Conservation (phyloP, 1,284 basidiomycete species). For the Earliella scabrosa region DNA sequence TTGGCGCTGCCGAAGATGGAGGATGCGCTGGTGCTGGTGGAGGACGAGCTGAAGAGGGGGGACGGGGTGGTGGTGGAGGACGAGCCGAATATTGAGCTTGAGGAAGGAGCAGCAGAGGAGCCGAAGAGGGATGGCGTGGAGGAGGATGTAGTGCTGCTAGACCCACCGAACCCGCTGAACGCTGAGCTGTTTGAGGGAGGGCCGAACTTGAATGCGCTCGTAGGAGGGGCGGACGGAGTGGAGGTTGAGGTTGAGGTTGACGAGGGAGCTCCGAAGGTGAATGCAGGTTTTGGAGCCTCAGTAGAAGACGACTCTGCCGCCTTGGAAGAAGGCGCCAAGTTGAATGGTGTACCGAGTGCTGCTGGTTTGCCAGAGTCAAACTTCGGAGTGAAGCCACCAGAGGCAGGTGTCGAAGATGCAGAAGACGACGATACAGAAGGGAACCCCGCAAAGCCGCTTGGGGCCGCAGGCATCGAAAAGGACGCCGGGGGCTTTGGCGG, state of each 20-base stretch:
- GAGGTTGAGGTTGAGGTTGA: conserved; percentile 9
- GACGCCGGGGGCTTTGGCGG: conserved; percentile 10
- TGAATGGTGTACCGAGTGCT: conserved; percentile 20
- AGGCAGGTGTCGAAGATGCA: not conserved
- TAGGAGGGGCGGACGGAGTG: not conserved
- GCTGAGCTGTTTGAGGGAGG: conserved; percentile 4
- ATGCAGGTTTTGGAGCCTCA: conserved; percentile 22
- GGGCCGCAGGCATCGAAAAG: conserved; percentile 47
- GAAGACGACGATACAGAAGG: conserved; percentile 2
- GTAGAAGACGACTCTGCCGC: conserved; percentile 8
- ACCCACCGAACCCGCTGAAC: conserved; percentile 1
- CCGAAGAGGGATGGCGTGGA: conserved; percentile 14
- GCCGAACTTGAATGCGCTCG: conserved; percentile 15
- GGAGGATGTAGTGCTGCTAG: not conserved
- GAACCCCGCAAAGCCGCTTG: conserved; percentile 38
- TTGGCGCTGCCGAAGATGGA: conserved; percentile 22
- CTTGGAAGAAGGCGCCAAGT: conserved; percentile 13
- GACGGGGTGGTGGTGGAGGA: conserved; percentile 16
- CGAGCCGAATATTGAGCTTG: conserved; percentile 15
- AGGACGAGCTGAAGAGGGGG: conserved; percentile 20
- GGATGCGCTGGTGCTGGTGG: conserved; percentile 16
- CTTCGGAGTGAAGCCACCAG: conserved; percentile 18
- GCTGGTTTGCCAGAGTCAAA: conserved; percentile 7
- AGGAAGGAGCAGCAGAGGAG: not conserved
- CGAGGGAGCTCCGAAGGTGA: conserved; percentile 21